These are phyloP conservation scores for Sporobolomyces roseus DNA, from an alignment of 768 basidiomycete species.

Conservation along the genomic window DNA sequence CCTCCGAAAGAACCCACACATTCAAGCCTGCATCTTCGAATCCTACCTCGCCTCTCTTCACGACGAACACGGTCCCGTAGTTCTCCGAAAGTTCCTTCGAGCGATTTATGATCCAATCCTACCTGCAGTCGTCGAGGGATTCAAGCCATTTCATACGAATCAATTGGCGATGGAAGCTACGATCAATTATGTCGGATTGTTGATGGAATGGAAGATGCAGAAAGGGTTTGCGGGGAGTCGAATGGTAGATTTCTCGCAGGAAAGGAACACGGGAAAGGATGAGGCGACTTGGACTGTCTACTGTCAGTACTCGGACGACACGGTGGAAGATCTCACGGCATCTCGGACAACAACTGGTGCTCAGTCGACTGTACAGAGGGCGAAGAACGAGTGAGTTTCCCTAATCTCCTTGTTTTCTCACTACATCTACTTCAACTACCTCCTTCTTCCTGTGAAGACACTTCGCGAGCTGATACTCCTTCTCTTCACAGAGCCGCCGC, in stretches of 20 bases:
- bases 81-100: constrained; percentile 1
- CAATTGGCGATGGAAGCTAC: not conserved
- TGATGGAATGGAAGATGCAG: constrained; percentile 11
- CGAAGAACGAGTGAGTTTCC: constrained; percentile 9
- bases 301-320: not conserved
- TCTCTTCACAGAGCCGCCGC: not conserved
- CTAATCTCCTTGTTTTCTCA: not conserved
- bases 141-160: not conserved
- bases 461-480: not conserved
- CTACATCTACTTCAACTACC: not conserved
- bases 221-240: not conserved
- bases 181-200: not conserved
- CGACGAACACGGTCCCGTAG: constrained; percentile 14
- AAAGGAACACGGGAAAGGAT: not conserved
- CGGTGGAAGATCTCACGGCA: not conserved
- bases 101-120: constrained; percentile 12
- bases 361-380: not conserved
- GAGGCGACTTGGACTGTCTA: constrained; percentile 8
- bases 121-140: not conserved
- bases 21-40: constrained; percentile 28
- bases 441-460: too few relatives aligned
- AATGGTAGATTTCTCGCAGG: not conserved
- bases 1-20: not conserved
- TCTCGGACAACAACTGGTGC: not conserved
- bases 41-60: constrained; percentile 11